phyloP scores from a whole-genome alignment of 2,329 filamentous ascomycete species.

The Thyridium curvatum region DNA sequence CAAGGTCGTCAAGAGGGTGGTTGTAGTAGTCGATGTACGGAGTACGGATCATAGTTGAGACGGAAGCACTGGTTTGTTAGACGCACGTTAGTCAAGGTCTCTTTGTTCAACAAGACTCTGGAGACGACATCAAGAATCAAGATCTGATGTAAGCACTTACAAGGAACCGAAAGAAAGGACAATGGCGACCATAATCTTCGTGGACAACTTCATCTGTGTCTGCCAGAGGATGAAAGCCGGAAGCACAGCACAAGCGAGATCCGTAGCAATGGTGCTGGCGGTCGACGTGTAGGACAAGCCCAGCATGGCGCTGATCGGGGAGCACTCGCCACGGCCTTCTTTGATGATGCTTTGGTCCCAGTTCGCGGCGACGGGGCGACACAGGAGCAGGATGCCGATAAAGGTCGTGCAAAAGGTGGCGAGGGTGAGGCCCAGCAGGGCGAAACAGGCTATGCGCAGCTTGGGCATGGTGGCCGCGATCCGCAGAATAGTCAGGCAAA shows the following conservation, averaged over 20 bases:
- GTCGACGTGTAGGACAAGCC: conserved; percentile 20
- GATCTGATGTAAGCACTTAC: conserved; percentile 10
- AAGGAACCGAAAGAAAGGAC: conserved; percentile 17
- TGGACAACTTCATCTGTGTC: conserved; percentile 19
- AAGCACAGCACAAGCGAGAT: conserved; percentile 20
- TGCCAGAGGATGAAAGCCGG: conserved; percentile 23
- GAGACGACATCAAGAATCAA: background rate
- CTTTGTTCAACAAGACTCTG: too few species aligned
- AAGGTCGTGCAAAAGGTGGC: conserved; percentile 11
- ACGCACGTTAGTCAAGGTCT: too few species aligned
- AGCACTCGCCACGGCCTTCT: conserved; percentile 9
- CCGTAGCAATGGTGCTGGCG: conserved; percentile 22
- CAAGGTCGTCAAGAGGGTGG: conserved; percentile 11
- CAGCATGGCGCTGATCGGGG: conserved; percentile 10
- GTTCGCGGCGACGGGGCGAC: conserved; percentile 11
- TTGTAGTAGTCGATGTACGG: conserved; percentile 14
- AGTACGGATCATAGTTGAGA: conserved; percentile 15
- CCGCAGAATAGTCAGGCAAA: conserved; percentile 13
- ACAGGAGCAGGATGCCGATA: conserved; percentile 10
- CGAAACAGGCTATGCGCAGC: background rate
- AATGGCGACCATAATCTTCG: conserved; percentile 14
- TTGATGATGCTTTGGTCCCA: conserved; percentile 7
- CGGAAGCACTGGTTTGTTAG: conserved; percentile 10
- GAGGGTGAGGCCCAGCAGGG: conserved; percentile 4
- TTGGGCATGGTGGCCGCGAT: conserved; percentile 1